Evolutionary conservation across 2,329 filamentous ascomycete genomes (phyloP), one percentile per base, ranked within the genome.

Genomic region (Cladosporium oxysporum): DNA sequence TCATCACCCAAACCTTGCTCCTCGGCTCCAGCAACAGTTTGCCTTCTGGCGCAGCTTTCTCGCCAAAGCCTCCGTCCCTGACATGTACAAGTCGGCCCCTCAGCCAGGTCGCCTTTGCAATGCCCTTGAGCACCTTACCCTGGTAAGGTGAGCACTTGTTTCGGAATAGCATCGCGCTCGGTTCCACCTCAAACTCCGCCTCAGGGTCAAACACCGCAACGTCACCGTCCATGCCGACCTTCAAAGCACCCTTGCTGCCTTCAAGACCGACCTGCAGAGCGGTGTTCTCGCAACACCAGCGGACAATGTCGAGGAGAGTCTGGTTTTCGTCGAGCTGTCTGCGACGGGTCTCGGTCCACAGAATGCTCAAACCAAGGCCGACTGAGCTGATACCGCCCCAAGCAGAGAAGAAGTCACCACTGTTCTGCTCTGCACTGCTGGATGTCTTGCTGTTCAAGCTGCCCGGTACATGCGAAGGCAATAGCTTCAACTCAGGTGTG

Each of bases 341-440:
- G 69, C 87, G 84, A 74, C 84, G 82, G 33, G 91, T 85, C 50
- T 92, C 88, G 0, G 92, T 93, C 88, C 93, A 90, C 4, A 99
- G 84, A 70, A 99, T 97, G 7, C 92, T 92, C 6, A 99, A 84
- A 0, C 95, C 95, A 1, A 99, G 86, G 0, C 95, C 95, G 23
- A 99, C 94, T 5, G 91, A 95, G 4, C 92, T 94, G 74, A 99
- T 97, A 18, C 95, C 95, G 63, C 95, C 95, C 95, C 95, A 99
- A 0, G 93, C 93, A 3, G 90, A 88, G 80, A 98, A 95, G 84
- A 99, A 98, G 80, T 98, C 92, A 41, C 95, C 95, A 26, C 79
- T 78, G 26, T 81, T 79, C 47, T 79, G 75, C 1, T 79, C 73
- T 11, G 80, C 81, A 76, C 49, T 28, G 28, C 70, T 72, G 62